phyloP scores from a whole-genome alignment of 108 stramenopile species.

The Stephanodiscus triporus region DNA sequence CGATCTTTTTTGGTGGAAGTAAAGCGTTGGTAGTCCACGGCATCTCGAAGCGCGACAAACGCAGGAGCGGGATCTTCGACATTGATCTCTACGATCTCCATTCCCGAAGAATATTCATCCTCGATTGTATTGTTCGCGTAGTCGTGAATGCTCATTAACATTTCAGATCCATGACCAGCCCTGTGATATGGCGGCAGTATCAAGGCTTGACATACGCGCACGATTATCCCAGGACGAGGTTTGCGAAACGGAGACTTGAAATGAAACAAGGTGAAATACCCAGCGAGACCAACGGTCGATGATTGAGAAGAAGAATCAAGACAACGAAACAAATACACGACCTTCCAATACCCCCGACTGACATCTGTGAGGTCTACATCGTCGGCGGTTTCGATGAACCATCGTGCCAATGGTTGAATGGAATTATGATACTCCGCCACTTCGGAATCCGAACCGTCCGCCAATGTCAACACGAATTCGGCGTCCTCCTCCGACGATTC shows the following conservation, averaged over 20 bases:
- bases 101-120: not conserved
- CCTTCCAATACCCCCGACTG: slow-evolving; percentile 48
- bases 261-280: slow-evolving; percentile 60
- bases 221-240: slow-evolving; percentile 72
- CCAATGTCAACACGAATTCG: slow-evolving; percentile 46
- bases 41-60: slow-evolving; percentile 49
- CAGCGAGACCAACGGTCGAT: slow-evolving; percentile 34
- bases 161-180: slow-evolving; percentile 49
- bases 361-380: slow-evolving; percentile 47
- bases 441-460: slow-evolving; percentile 34
- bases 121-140: slow-evolving; percentile 31
- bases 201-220: slow-evolving; percentile 53
- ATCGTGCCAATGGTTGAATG: slow-evolving; percentile 46
- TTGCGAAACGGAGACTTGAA: slow-evolving; percentile 80
- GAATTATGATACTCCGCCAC: slow-evolving; percentile 43
- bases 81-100: slow-evolving; percentile 53
- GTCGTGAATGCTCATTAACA: slow-evolving; percentile 40
- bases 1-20: not conserved
- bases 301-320: slow-evolving; percentile 19
- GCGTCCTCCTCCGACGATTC: slow-evolving; percentile 1
- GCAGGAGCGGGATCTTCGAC: slow-evolving; percentile 58
- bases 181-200: slow-evolving; percentile 56
- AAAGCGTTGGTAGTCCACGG: slow-evolving; percentile 50
- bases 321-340: slow-evolving; percentile 47
- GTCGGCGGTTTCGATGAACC: slow-evolving; percentile 60